Evolutionary conservation across 169 alveolate genomes (phyloP).

Genomic region (Plasmodium reichenowi): DNA sequence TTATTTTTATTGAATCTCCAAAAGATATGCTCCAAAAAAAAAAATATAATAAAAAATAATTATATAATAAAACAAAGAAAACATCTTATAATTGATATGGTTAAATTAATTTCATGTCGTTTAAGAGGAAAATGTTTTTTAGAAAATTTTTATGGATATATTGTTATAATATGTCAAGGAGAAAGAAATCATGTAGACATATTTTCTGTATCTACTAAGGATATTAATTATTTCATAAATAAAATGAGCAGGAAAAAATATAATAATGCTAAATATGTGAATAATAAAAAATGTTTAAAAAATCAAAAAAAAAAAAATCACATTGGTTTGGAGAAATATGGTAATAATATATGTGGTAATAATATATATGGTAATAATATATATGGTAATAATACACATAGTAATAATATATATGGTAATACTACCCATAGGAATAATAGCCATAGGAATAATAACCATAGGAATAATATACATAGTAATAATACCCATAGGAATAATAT

Average conservation of each 20-base stretch:
- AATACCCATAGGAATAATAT: background rate
- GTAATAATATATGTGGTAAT: background rate
- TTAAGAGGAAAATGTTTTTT: conserved; percentile 25
- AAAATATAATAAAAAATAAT: background rate
- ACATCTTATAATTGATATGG: background rate
- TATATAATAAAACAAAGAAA: background rate
- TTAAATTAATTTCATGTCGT: background rate
- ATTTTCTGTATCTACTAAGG: background rate
- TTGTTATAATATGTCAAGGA: conserved; percentile 3
- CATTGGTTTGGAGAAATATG: too few relatives aligned
- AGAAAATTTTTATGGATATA: conserved; percentile 24
- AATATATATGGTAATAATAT: background rate
- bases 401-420: background rate
- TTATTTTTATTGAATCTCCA: conserved; percentile 7
- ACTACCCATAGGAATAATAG: background rate
- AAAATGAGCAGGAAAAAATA: background rate
- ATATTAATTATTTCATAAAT: background rate
- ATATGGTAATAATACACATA: too few relatives aligned
- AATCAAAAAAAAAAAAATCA: too few relatives aligned
- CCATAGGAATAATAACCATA: too few relatives aligned
- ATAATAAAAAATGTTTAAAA: too few relatives aligned
- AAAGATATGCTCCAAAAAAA: background rate
- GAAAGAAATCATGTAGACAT: background rate
- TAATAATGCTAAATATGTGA: background rate
- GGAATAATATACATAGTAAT: background rate